Evolutionary conservation across 345 rosid genomes (phyloP), one percentile per base, ranked within the genome.

Genomic region (Cardiospermum halicacabum): DNA sequence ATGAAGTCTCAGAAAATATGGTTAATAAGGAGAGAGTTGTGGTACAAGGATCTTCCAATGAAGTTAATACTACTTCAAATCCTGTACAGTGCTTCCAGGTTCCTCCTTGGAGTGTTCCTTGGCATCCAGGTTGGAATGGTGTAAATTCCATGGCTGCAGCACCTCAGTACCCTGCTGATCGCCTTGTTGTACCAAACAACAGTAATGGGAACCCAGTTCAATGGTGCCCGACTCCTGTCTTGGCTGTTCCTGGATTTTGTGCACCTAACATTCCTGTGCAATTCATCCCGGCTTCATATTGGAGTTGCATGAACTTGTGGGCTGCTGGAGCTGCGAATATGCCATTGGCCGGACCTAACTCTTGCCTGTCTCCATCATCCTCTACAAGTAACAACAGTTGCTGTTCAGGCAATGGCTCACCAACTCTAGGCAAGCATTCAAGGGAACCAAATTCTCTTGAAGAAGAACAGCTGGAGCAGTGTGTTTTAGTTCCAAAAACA

Each of bases 371-470:
- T 32, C 88, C 83, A 31, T 74, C 86, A 11, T 75, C 85, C 56
- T 66, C 89, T 7, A 66, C 66, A 22, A 78, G 71, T 73, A 76
- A 71, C 49, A 60, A 69, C 43, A 60, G 77, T 68, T 66, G 78
- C 69, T 75, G 76, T 74, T 74, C 85, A 3, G 81, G 79, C 50
- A 74, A 73, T 66, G 84, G 75, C 58, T 86, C 76, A 2, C 87
- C 78, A 15, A 74, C 74, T 5, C 78, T 87, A 42, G 94, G 94
- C 57, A 87, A 87, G 83, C 94, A 85, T 77, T 81, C 79, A 13
- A 78, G 91, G 78, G 87, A 87, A 53, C 42, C 68, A 4, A 77
- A 66, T 65, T 32, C 56, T 57, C 62, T 61, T n/a, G 83, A 71
- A 42, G 78, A 75, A 59, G 81, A 66, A 48, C 79, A 70, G 28